phyloP scores from a whole-genome alignment of 331 rosid species.

The Rhamnella rubrinervis region DNA sequence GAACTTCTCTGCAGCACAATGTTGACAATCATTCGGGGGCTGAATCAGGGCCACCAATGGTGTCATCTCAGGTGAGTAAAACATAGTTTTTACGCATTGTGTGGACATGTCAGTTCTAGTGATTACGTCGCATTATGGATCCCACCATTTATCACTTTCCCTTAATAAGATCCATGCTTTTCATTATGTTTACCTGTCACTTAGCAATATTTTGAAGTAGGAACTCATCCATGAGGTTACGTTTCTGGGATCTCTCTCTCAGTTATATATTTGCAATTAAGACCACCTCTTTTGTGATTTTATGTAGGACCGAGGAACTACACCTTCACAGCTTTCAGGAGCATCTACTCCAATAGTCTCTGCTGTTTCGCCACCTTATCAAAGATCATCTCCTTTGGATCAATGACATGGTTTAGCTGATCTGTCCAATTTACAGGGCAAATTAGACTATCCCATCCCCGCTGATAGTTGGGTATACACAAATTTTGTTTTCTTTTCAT shows the following conservation, averaged over 20 bases:
- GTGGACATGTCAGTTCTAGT: no score
- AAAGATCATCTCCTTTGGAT: background rate
- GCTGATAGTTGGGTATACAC: no score
- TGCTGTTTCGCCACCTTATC: conserved; percentile 10
- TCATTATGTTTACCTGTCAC: background rate
- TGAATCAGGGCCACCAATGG: background rate
- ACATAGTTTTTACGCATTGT: background rate
- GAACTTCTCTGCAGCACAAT: background rate
- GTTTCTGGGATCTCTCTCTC: background rate
- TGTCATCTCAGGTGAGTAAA: conserved; percentile 14
- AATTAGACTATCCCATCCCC: no score
- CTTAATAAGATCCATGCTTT: background rate
- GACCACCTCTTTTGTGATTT: conserved; percentile 3
- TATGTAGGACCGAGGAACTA: conserved; percentile 38
- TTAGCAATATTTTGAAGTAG: no score
- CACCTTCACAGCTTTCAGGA: conserved; percentile 3
- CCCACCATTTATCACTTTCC: background rate
- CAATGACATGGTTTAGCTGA: background rate
- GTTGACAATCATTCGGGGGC: conserved; percentile 1
- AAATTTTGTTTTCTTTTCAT: no score
- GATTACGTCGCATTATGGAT: no score
- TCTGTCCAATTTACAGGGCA: no score
- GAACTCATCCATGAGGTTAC: background rate
- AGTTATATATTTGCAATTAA: background rate
- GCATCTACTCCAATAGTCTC: background rate